phyloP scores from a whole-genome alignment of 371 early-diverging fungal species.

The Lichtheimia hyalospora region DNA sequence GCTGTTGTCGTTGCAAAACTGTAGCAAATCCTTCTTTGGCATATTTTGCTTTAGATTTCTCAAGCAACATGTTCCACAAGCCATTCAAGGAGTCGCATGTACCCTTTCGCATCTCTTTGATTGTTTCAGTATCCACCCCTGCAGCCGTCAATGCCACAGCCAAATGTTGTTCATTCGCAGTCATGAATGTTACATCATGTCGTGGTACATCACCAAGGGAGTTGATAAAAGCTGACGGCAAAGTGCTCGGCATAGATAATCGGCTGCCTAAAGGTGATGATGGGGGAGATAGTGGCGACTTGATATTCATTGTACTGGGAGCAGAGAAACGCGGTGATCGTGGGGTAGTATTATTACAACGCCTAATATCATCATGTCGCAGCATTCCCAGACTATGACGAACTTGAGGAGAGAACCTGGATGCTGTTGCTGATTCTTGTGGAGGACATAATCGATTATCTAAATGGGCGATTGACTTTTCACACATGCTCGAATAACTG shows the following conservation, averaged over 20 bases:
- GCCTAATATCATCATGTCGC: constrained; percentile 1
- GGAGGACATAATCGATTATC: neutral
- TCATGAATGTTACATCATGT: constrained; percentile 29
- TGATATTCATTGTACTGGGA: constrained; percentile 14
- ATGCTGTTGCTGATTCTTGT: neutral
- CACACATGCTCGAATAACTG: neutral
- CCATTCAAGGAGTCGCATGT: constrained; percentile 69
- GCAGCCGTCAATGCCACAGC: constrained; percentile 50
- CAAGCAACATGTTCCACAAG: constrained; percentile 71
- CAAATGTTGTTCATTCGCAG: constrained; percentile 47
- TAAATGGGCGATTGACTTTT: neutral
- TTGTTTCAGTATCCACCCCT: constrained; percentile 66
- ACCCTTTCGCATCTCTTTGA: constrained; percentile 60
- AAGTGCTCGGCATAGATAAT: constrained; percentile 9
- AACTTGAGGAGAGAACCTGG: constrained; percentile 20
- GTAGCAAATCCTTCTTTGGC: constrained; percentile 2
- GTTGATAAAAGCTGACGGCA: constrained; percentile 4
- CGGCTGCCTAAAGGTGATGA: neutral
- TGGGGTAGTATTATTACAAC: constrained; percentile 12
- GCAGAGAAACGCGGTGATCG: constrained; percentile 40
- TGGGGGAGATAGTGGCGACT: constrained; percentile 22
- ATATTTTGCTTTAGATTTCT: constrained; percentile 13
- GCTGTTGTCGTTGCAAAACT: constrained; percentile 10
- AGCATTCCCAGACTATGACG: constrained; percentile 22
- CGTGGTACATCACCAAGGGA: neutral